Conservation (phyloP, 768 basidiomycete species). For the Steccherinum ochraceum region DNA sequence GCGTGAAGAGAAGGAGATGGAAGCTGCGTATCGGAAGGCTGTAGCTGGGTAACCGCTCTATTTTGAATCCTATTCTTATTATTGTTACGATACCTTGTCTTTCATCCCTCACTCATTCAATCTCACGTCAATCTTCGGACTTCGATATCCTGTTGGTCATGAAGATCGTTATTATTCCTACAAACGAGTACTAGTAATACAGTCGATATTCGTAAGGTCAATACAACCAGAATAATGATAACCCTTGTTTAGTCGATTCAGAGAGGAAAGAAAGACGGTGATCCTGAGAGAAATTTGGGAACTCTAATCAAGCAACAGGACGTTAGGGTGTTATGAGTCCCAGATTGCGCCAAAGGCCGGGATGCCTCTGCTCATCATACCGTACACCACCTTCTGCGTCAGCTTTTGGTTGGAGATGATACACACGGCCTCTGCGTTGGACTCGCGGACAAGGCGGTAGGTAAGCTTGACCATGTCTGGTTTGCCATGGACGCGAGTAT, state of each 20-base stretch:
- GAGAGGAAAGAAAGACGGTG: no score
- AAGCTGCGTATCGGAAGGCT: constrained; percentile 44
- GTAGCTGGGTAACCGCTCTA: constrained; percentile 37
- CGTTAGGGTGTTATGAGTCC: constrained; percentile 40
- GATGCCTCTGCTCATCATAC: constrained; percentile 52
- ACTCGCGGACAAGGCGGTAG: constrained; percentile 28
- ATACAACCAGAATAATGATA: no score
- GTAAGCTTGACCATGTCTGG: constrained; percentile 33
- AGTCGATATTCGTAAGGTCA: no score
- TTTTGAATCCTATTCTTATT: background rate
- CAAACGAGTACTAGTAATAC: no score
- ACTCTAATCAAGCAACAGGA: no score
- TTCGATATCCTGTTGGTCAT: no score
- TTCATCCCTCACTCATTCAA: no score
- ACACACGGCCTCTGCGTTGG: constrained; percentile 41
- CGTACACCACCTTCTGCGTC: constrained; percentile 52
- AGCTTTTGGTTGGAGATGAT: constrained; percentile 55
- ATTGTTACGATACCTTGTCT: no score
- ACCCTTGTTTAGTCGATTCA: no score
- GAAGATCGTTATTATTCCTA: no score
- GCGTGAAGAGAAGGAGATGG: constrained; percentile 42
- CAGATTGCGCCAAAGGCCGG: constrained; percentile 60
- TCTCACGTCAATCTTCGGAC: no score
- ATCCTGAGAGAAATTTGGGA: no score
- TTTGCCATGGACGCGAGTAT: constrained; percentile 29